phyloP scores from a whole-genome alignment of 2,329 filamentous ascomycete genomes.

The Fusarium sp. region DNA sequence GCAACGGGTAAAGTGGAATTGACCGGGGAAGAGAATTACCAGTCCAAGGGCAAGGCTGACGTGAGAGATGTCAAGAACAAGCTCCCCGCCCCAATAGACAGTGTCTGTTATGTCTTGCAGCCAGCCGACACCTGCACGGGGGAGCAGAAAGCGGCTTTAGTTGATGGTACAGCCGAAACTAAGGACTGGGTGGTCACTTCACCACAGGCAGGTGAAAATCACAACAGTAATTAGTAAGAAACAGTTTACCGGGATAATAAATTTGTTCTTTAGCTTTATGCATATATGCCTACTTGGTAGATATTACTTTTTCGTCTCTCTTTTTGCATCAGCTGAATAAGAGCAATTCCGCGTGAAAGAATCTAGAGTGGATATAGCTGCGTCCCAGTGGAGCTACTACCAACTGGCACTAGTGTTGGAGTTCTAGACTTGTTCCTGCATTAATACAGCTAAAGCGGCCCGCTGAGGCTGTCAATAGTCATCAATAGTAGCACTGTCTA shows the following conservation, averaged over 20 bases:
- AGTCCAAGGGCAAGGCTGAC: not conserved
- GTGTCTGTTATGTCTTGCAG: not conserved
- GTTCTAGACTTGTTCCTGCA: not conserved
- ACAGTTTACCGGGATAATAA: fast-evolving
- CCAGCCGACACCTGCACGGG: not conserved
- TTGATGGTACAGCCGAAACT: not conserved
- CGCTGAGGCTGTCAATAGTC: not conserved
- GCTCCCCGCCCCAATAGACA: not conserved
- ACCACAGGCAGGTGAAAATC: not conserved
- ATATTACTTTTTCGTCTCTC: too few species aligned
- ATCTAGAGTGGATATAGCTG: not conserved
- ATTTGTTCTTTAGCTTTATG: not conserved
- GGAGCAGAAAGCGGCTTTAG: not conserved
- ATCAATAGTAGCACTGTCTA: not conserved
- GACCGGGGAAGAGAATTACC: not conserved
- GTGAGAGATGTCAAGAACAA: not conserved
- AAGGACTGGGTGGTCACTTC: not conserved
- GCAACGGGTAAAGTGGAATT: not conserved
- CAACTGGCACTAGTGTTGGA: not conserved
- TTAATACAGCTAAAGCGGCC: not conserved
- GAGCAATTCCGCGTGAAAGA: not conserved
- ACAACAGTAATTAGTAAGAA: not conserved
- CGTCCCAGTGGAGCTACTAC: not conserved
- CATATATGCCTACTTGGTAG: too few species aligned
- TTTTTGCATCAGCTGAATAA: not conserved